Evolutionary conservation across 306 rosid genomes (phyloP), one percentile per base, ranked within the genome.

Genomic region (Casuarina cunninghamiana): DNA sequence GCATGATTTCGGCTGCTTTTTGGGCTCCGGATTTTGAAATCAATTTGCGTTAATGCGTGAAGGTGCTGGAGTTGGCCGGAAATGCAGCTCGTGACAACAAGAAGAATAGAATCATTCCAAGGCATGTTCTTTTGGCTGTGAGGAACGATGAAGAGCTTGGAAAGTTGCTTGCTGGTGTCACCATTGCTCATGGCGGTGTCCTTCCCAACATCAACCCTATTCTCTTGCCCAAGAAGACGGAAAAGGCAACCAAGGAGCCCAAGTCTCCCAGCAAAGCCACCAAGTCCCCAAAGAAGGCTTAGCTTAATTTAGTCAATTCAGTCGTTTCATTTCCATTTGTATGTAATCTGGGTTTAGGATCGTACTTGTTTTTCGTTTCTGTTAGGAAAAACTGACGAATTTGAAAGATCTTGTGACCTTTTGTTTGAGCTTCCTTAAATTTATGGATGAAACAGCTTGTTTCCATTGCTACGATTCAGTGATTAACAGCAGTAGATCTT

Each of bases 1-100:
- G 4, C 6, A 63, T 15, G 21, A 3, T 35, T 61, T 3, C 12
- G 1, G 37, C 26, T 5, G 54, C 35, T 11, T 17, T 41, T 53
- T 65, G 13, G 0, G 32, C 10, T 13, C 10, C 21, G 58, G 53
- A 73, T 16, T 39, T 16, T 42, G 12, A 41, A 39, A 5, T 12
- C 5, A 21, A 58, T 19, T 12, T 49, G 43, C n/a, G 4, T 66
- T 38, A 10, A 17, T 26, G 74, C 38, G n/a, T 51, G 66, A 13
- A 93, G 97, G 95, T 93, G 35, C 78, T 93, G 81, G 97, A 93
- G 39, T 83, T 93, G 82, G 98, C 98, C 53, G 98, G 98, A 71
- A 93, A 93, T 83, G 98, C 98, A 1, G 98, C 98, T 2, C 77
- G 98, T 5, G 98, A 93, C 48, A 93, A 91, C 86, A 91, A 93